Percentiles rank a stretch among this genome's conserved stretches.
Conservation (phyloP, 371 early-diverging fungal species). For the Choanephora cucurbitarum region DNA sequence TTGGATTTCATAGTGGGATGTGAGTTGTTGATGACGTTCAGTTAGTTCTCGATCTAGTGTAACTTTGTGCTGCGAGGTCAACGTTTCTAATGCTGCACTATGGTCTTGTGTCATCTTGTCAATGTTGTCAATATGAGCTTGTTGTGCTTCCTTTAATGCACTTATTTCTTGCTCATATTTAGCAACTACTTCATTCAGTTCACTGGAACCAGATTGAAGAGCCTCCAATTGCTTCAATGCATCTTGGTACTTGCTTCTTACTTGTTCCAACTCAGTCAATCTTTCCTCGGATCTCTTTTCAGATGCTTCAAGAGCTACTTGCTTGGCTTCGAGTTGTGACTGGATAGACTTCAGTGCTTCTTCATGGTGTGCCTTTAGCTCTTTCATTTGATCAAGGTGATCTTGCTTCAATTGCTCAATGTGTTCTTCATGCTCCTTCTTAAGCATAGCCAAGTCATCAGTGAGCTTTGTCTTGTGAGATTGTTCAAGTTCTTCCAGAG, state of each 20-base stretch:
- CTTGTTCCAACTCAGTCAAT: not conserved
- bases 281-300: not conserved
- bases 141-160: slow-evolving; percentile 2
- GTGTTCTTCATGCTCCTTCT: slow-evolving; percentile 6
- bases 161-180: slow-evolving; percentile 22
- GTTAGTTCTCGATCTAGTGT: slow-evolving; percentile 14
- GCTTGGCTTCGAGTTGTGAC: not conserved
- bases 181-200: slow-evolving; percentile 12
- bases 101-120: slow-evolving; percentile 9
- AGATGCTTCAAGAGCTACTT: not conserved
- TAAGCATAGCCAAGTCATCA: slow-evolving; percentile 1
- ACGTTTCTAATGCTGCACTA: not conserved
- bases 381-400: slow-evolving; percentile 2
- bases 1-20: slow-evolving; percentile 4
- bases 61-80: slow-evolving; percentile 12
- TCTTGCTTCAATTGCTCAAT: slow-evolving; percentile 4
- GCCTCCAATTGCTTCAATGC: slow-evolving; percentile 17
- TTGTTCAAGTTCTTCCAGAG: slow-evolving; percentile 7
- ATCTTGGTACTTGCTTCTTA: slow-evolving; percentile 14
- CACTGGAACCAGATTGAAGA: slow-evolving; percentile 14
- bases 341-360: not conserved
- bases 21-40: slow-evolving; percentile 4
- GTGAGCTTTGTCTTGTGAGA: slow-evolving; percentile 4
- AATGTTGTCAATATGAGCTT: not conserved
- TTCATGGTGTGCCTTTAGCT: not conserved